Conservation (phyloP, 768 basidiomycete genomes). For the Auriscalpium microsporum region DNA sequence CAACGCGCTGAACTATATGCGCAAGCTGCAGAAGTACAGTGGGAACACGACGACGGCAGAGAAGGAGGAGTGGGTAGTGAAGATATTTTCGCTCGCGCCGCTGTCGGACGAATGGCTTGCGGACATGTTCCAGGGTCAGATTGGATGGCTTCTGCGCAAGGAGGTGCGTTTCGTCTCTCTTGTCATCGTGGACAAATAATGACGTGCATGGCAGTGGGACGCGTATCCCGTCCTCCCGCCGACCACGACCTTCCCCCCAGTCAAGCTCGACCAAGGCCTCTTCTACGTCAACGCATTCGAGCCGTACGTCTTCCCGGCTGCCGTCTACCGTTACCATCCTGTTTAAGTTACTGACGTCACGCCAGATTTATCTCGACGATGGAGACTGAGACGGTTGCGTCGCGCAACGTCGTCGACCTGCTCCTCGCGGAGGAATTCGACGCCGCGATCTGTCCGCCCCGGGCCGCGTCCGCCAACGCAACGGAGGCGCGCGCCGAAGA, state of each 20-base stretch:
- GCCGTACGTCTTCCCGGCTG: slow-evolving; percentile 42
- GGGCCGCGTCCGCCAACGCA: slow-evolving; percentile 5
- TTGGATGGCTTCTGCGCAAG: slow-evolving; percentile 79
- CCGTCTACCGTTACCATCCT: slow-evolving; percentile 1
- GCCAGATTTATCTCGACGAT: slow-evolving; percentile 78
- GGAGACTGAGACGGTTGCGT: slow-evolving; percentile 85
- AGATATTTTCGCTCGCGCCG: slow-evolving; percentile 71
- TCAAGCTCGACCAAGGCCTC: slow-evolving; percentile 68
- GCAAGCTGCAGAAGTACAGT: slow-evolving; percentile 29
- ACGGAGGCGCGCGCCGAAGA: slow-evolving; percentile 9
- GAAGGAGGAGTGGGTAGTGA: slow-evolving; percentile 58
- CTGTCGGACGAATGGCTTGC: slow-evolving; percentile 66
- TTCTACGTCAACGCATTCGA: slow-evolving; percentile 94
- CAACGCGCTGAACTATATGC: slow-evolving; percentile 80
- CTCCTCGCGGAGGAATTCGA: slow-evolving; percentile 67
- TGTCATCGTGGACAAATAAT: slow-evolving; percentile 5
- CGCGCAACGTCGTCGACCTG: slow-evolving; percentile 77
- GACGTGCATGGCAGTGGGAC: slow-evolving; percentile 50
- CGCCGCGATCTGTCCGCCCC: slow-evolving; percentile 50
- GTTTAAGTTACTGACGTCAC: neutral
- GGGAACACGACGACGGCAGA: slow-evolving; percentile 17
- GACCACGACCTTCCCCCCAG: slow-evolving; percentile 59
- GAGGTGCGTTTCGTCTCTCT: slow-evolving; percentile 35
- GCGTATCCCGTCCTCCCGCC: slow-evolving; percentile 71
- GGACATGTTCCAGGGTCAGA: slow-evolving; percentile 52